Base-by-base conservation (phyloP, 352 stramenopile genomes). In the Phytopythium aichiense region DNA sequence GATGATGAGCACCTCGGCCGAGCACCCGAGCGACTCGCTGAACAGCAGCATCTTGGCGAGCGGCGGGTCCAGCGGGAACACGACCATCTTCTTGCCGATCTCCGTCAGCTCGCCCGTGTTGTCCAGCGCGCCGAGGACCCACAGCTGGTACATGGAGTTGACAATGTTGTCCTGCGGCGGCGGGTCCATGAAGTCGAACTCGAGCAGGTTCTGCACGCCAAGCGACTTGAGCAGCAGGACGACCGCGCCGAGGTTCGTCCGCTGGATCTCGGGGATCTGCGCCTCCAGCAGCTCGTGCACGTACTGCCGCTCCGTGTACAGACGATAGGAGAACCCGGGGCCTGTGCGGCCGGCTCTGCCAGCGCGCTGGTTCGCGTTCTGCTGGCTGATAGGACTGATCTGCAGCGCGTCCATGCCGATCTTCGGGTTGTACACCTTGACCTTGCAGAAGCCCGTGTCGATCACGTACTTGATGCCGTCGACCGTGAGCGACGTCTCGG, bases 131-230 rank as follows among this genome's bases (percentile, higher is more conserved):
- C 97, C 96, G 6, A 99, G 81, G 30, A 99, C 96, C 97, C 97
- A 99, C 7, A 99, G 81, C 77, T 99, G 96, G 75, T 99, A 99
- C 80, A 99, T 96, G 12, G 96, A 99, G 71, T 98, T 99, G 45
- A 93, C 92, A 58, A 99, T 99, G 71, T 99, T 99, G 60, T 94
- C 86, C 51, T 93, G 76, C 4, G 97, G 97, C 20, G 98, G 98
- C 46, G 97, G 96, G 65, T 99, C 96, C 96, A 99, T 99, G 67
- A 99, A 99, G 72, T 99, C 95, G 72, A 99, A 99, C 60, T 98
- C 91, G 6, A 99, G 79, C 31, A 98, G 68, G 63, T 97, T 94
- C 37, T 97, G 90, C 7, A 99, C 93, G 12, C 97, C 97, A 43
- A 99, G 82, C 20, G 96, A 98, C 78, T 99, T 99, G 42, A 99